phyloP scores from a whole-genome alignment of 495 filamentous ascomycete genomes.

The Hypoxylon cercidicola region DNA sequence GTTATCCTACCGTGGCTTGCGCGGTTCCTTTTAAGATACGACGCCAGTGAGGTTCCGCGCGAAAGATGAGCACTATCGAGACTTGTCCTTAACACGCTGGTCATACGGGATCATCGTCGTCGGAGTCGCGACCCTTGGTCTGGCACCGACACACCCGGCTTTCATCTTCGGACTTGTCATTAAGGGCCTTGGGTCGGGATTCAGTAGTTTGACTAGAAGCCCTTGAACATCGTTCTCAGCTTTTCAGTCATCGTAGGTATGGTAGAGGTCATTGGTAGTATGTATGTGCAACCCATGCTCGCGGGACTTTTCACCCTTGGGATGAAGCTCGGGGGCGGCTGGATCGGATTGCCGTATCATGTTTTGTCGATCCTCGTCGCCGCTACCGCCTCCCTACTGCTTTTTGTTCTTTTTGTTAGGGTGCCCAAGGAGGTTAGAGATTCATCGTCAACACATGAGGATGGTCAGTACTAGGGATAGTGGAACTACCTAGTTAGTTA shows the following conservation, averaged over 20 bases:
- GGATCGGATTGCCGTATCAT: constrained; percentile 50
- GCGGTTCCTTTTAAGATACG: constrained; percentile 24
- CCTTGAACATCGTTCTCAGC: constrained; percentile 63
- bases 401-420: constrained; percentile 43
- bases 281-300: constrained; percentile 60
- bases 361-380: constrained; percentile 38
- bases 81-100: constrained; percentile 63
- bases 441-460: constrained; percentile 5
- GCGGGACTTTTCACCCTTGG: constrained; percentile 45
- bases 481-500: too few species aligned
- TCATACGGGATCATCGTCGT: constrained; percentile 59
- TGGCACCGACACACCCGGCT: constrained; percentile 35
- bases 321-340: constrained; percentile 41
- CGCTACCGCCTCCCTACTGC: constrained; percentile 24
- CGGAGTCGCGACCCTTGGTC: constrained; percentile 53
- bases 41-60: constrained; percentile 31
- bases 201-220: constrained; percentile 51
- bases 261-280: constrained; percentile 63
- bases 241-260: constrained; percentile 69
- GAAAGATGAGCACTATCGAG: constrained; percentile 50
- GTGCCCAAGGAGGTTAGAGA: constrained; percentile 26
- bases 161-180: constrained; percentile 48
- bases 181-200: constrained; percentile 47
- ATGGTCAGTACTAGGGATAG: neutral
- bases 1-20: constrained; percentile 43